Conservation (phyloP, 306 rosid species). For the Sophora flavescens region DNA sequence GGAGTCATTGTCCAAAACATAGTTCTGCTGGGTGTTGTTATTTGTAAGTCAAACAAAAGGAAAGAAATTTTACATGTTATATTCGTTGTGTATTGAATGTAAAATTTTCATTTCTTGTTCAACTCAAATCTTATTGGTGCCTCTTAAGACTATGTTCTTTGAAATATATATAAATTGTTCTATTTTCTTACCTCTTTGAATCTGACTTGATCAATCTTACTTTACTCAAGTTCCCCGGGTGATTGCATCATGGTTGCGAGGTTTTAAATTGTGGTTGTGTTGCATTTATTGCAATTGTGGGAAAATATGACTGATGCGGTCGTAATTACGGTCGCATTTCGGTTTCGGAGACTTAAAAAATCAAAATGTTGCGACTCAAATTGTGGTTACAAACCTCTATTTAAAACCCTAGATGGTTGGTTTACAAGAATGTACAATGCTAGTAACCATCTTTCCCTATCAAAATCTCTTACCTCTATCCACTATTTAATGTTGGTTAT, state of each 20-base stretch:
- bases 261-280: too few species aligned
- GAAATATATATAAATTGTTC: conserved; percentile 26
- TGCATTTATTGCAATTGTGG: too few species aligned
- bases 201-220: conserved; percentile 5
- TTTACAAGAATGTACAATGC: too few species aligned
- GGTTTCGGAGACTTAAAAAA: too few species aligned
- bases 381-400: too few species aligned
- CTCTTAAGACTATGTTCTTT: conserved; percentile 47
- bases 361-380: too few species aligned
- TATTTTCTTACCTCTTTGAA: conserved; percentile 15
- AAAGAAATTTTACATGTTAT: conserved; percentile 50
- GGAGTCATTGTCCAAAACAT: conserved; percentile 26
- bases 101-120: conserved; percentile 60
- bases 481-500: background rate
- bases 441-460: background rate
- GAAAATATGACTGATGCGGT: too few species aligned
- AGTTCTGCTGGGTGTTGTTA: conserved; percentile 52
- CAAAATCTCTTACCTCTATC: background rate
- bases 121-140: conserved; percentile 52
- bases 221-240: background rate
- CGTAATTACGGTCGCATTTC: too few species aligned
- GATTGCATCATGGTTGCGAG: background rate
- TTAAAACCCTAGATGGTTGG: too few species aligned
- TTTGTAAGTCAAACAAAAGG: conserved; percentile 47
- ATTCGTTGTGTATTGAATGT: conserved; percentile 66